Base-by-base conservation (phyloP, 495 filamentous ascomycete genomes). In the Neurospora intermedia region DNA sequence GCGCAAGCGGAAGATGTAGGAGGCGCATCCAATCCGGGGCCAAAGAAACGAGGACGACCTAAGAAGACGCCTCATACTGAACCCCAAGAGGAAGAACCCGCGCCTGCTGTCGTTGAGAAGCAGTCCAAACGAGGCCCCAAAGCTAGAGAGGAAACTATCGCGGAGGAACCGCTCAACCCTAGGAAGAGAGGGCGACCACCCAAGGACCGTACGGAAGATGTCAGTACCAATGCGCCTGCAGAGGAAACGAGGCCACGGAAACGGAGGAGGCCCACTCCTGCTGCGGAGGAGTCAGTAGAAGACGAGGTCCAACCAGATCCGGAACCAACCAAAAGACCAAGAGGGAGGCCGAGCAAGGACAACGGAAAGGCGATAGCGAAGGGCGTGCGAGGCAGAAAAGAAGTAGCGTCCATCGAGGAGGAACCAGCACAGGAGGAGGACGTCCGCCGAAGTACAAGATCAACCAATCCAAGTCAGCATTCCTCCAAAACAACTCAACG, bases 11-110 rank as follows among this genome's bases (percentile, higher is more conserved):
- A 10, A 15, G 16, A n/a, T 6, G 6, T 35, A 39, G 43, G 43
- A 40, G 43, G 54, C 27, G 71, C 69, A n/a, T 15, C 48, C 48
- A 31, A 59, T 5, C 2, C 5, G 20, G 74, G 69, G 48, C n/a
- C 38, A 45, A 79, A 71, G 72, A 79, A 75, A 73, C 72, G 76
- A 70, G 75, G 78, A 41, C 71, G 78, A 2, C 76, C 71, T 15
- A 40, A 69, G 27, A 76, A 75, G 73, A 31, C 3, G 20, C 70
- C 48, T 0, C 73, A 72, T 40, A 66, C 15, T 9, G 72, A 72
- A 69, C 18, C 31, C 16, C 48, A 69, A 15, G 73, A 75, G 27
- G 43, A 69, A 38, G 70, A 43, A 7, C 27, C 66, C 8, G 35
- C 15, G 6, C 73, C 54, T 66, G 54, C 6, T 66, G 54, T 4